Percentiles rank a stretch among this genome's conserved stretches.
Evolutionary conservation across 2,329 filamentous ascomycete species (phyloP).

Genomic region (Monilinia vaccinii-corymbosi): DNA sequence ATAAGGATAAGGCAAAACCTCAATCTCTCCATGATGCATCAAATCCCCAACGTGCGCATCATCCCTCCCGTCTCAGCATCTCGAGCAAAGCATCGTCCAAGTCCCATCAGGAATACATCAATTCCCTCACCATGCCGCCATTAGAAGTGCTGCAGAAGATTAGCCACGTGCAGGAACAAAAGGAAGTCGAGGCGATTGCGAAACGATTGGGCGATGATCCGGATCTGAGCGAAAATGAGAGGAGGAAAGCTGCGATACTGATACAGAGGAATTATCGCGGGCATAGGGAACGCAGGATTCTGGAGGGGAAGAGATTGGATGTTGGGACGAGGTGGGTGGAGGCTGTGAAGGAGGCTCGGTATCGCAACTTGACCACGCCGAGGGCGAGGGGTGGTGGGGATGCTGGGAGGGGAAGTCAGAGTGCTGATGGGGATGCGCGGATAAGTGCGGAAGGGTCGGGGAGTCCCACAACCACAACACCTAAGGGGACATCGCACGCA

Average conservation of each 20-base stretch:
- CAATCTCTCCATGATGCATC: neutral
- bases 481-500: constrained; percentile 32
- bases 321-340: constrained; percentile 30
- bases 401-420: constrained; percentile 8
- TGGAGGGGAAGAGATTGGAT: constrained; percentile 55
- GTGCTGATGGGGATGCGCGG: constrained; percentile 17
- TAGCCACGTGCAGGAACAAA: constrained; percentile 37
- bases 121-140: constrained; percentile 22
- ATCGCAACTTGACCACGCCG: constrained; percentile 41
- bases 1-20: neutral
- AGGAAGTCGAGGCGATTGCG: constrained; percentile 23
- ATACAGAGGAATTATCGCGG: constrained; percentile 71
- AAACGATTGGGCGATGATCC: constrained; percentile 26
- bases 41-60: constrained; percentile 5
- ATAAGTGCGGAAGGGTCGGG: constrained; percentile 1
- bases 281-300: constrained; percentile 61
- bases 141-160: constrained; percentile 40
- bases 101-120: constrained; percentile 27
- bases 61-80: constrained; percentile 19
- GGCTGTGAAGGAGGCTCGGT: constrained; percentile 47
- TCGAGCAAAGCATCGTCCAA: constrained; percentile 15
- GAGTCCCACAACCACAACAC: neutral
- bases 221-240: constrained; percentile 31
- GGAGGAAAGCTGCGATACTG: constrained; percentile 42
- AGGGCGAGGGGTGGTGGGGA: constrained; percentile 24